A percentile compares a stretch with the other conserved stretches of the same genome.
Conservation (phyloP, 345 rosid species). For the Syzygium aqueum region DNA sequence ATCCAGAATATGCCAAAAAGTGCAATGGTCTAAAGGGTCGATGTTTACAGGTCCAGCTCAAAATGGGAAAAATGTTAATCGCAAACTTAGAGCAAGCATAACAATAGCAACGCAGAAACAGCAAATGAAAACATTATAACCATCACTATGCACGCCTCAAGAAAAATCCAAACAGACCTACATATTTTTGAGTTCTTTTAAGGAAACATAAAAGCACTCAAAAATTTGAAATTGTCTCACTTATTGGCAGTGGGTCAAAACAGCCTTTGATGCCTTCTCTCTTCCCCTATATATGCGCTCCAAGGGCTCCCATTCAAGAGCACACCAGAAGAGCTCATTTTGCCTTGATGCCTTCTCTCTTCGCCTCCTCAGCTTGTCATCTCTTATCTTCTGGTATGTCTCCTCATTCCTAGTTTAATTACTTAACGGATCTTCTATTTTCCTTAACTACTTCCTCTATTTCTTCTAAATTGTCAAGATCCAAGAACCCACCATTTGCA, state of each 20-base stretch:
- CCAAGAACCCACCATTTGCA: neutral
- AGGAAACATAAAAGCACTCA: neutral
- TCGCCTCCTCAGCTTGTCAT: neutral
- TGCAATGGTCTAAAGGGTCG: neutral
- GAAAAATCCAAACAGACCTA: neutral
- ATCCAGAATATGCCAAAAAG: neutral
- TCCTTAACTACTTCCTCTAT: neutral
- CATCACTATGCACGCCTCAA: neutral
- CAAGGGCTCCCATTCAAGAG: neutral
- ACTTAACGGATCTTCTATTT: neutral
- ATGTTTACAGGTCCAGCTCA: too few relatives aligned
- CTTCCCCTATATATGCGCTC: neutral
- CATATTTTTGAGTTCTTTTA: neutral
- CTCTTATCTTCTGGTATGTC: neutral
- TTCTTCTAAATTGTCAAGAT: neutral
- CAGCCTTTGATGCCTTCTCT: neutral
- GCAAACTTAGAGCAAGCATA: neutral
- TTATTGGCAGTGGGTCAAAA: neutral
- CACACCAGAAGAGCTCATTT: neutral
- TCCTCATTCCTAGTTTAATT: neutral
- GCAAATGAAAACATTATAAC: neutral
- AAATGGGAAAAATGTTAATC: neutral
- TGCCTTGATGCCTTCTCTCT: neutral
- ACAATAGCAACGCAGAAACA: neutral
- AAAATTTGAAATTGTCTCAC: neutral